These are phyloP conservation scores for Elaphomyces granulatus DNA, from an alignment of 495 filamentous ascomycete genomes.

Conservation along the genomic window DNA sequence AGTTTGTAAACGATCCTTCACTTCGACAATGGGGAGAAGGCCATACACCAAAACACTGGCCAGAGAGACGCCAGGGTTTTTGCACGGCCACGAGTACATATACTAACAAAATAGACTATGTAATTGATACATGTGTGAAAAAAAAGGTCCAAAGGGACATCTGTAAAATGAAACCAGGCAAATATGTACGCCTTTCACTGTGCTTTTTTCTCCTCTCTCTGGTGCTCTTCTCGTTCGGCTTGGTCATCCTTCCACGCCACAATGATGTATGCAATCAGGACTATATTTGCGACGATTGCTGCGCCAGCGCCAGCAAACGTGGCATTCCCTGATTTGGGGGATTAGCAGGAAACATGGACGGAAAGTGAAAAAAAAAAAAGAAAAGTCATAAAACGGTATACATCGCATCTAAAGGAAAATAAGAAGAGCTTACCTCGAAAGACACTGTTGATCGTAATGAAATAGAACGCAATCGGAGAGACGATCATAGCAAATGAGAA, in stretches of 20 bases:
- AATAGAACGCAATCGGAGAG: slow-evolving; percentile 76
- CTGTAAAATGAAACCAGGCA: too few species aligned
- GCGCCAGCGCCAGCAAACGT: slow-evolving; percentile 75
- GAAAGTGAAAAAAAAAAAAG: not conserved
- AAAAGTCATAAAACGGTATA: too few species aligned
- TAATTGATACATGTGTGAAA: too few species aligned
- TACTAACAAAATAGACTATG: too few species aligned
- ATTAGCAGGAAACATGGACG: not conserved
- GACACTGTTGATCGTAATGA: slow-evolving; percentile 56
- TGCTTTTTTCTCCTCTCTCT: slow-evolving; percentile 46
- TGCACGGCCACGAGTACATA: too few species aligned
- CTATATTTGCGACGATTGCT: slow-evolving; percentile 79
- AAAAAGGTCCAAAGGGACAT: too few species aligned
- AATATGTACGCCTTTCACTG: too few species aligned
- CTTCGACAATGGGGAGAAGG: too few species aligned
- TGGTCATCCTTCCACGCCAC: slow-evolving; percentile 71
- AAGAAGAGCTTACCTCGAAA: slow-evolving; percentile 49
- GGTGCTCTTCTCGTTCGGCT: too few species aligned
- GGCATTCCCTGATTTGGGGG: slow-evolving; percentile 50
- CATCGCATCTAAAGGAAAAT: not conserved
- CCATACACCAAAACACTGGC: too few species aligned
- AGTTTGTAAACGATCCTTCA: too few species aligned
- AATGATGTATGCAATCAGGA: slow-evolving; percentile 79
- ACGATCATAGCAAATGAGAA: slow-evolving; percentile 88
- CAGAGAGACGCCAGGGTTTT: too few species aligned